phyloP scores from a whole-genome alignment of 805 yeast genomes.

The Cyberlindnera subsufficiens region DNA sequence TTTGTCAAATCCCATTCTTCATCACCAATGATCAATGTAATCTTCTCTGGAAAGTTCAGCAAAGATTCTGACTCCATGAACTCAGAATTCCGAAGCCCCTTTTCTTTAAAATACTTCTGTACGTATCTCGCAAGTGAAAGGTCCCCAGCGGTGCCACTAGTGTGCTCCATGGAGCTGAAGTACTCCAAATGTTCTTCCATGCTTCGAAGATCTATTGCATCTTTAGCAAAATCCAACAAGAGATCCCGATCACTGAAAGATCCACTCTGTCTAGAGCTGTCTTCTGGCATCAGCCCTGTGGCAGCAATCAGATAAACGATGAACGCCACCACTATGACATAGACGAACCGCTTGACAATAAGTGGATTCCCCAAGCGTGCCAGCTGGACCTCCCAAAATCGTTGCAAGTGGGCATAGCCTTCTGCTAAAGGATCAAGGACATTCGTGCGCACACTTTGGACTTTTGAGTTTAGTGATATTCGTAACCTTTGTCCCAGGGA shows the following conservation, averaged over 20 bases:
- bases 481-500: conserved; percentile 5
- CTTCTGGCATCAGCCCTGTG: conserved; percentile 47
- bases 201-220: conserved; percentile 44
- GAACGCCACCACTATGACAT: conserved; percentile 58
- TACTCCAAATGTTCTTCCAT: conserved; percentile 23
- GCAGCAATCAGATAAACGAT: conserved; percentile 52
- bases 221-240: conserved; percentile 42
- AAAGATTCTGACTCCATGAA: conserved; percentile 47
- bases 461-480: background rate
- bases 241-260: conserved; percentile 57
- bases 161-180: conserved; percentile 51
- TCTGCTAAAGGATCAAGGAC: conserved; percentile 46
- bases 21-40: conserved; percentile 19
- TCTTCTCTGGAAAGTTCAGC: conserved; percentile 57
- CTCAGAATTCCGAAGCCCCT: conserved; percentile 49
- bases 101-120: conserved; percentile 48
- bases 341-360: conserved; percentile 70
- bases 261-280: conserved; percentile 37
- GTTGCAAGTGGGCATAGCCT: conserved; percentile 26
- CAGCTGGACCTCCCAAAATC: conserved; percentile 50
- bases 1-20: conserved; percentile 24
- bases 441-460: conserved; percentile 6
- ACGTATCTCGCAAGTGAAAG: conserved; percentile 63
- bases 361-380: conserved; percentile 79
- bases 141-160: conserved; percentile 87